Evolutionary conservation across 2,329 filamentous ascomycete species (phyloP), one percentile per base, ranked within the genome.

Genomic region (Xylaria sp.): DNA sequence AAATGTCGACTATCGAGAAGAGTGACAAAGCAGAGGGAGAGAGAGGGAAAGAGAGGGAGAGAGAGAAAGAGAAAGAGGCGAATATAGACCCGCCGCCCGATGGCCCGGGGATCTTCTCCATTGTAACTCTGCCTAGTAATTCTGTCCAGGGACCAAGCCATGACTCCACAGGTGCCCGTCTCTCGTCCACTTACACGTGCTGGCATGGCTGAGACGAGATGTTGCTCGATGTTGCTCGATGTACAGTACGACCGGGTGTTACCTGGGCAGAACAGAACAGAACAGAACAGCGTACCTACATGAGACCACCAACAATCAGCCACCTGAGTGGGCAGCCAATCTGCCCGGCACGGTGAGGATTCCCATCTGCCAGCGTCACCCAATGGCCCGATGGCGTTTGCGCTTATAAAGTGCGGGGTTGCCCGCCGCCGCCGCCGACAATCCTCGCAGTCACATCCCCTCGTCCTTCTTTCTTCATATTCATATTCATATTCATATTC

Each of bases 351-450:
- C 63, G 57, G 52, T 39, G 41, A 50, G 46, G 1, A 45, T 64
- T 56, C 30, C 30, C n/a, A 34, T 56, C 57, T 23, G 39, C 59
- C 48, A 50, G 46, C 63, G 69, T 65, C 69, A 69, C 59, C 56
- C 69, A 63, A 67, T 65, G 30, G 53, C 20, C 56, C 62, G 36
- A 66, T 66, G 60, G 56, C 53, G 39, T 39, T 52, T 55, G 39
- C 46, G 48, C 60, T 65, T 69, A 69, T 69, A 70, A 72, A 72
- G 68, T 72, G 70, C 70, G 70, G 70, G 70, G 70, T 70, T 65
- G 63, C 39, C 58, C 53, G 20, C 59, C 48, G 53, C 59, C 48
- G 53, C 60, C n/a, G 34, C n/a, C 32, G 50, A 59, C 39, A n/a
- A 55, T 30, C 32, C 32, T 50, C 48, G 36, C 23, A 52, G 34